Percentiles rank a stretch among this genome's conserved stretches.
These are phyloP conservation scores for Alternaria angustiovoidea DNA, from an alignment of 2,329 filamentous ascomycete genomes.

Conservation along the genomic window DNA sequence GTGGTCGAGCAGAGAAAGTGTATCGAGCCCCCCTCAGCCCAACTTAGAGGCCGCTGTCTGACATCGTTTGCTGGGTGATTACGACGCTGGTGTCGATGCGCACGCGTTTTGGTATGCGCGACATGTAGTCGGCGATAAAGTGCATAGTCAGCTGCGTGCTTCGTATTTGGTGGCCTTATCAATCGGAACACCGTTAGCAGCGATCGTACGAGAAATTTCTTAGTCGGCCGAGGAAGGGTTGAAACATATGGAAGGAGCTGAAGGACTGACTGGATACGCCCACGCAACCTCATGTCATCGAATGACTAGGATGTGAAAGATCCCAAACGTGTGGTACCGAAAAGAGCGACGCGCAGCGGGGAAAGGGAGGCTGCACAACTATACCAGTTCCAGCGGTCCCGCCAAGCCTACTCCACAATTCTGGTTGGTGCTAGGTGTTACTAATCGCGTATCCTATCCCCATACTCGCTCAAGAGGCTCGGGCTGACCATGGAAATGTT, in stretches of 20 bases:
- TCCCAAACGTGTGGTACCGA: slow-evolving; percentile 11
- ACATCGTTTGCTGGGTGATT: slow-evolving; percentile 1
- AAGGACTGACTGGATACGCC: not conserved
- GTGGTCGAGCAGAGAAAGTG: slow-evolving; percentile 1
- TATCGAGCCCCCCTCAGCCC: not conserved
- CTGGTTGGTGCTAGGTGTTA: not conserved
- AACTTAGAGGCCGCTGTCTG: slow-evolving; percentile 7
- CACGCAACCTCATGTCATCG: not conserved
- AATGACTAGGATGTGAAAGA: not conserved
- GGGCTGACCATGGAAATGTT: not conserved
- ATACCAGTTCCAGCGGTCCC: slow-evolving; percentile 2
- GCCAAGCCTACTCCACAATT: slow-evolving; percentile 1
- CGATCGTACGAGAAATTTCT: not conserved
- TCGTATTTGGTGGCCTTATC: slow-evolving; percentile 4
- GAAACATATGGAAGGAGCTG: not conserved
- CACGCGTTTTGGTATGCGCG: not conserved
- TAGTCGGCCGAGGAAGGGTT: not conserved
- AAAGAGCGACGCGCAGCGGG: slow-evolving; percentile 10
- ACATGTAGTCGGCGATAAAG: not conserved
- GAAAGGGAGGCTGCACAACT: slow-evolving; percentile 4
- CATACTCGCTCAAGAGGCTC: not conserved
- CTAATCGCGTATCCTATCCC: not conserved
- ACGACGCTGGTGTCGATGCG: not conserved
- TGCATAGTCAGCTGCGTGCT: not conserved
- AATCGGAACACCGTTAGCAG: not conserved